Conservation (phyloP, 2,329 filamentous ascomycete genomes). For the Aureobasidium sp. region DNA sequence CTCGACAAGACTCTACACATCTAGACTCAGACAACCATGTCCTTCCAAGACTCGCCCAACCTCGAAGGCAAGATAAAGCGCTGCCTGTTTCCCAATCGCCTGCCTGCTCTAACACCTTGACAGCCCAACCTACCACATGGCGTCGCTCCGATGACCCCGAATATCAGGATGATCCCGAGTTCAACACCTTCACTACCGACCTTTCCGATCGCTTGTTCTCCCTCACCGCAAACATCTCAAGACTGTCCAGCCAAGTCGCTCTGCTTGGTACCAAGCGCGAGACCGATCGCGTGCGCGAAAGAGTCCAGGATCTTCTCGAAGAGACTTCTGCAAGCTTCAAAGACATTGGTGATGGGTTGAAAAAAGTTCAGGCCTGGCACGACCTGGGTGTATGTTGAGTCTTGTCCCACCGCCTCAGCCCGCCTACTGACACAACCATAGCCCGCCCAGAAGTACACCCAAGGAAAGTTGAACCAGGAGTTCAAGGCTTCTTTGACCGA, state of each 20-base stretch:
- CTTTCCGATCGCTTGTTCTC: slow-evolving; percentile 85
- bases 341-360: slow-evolving; percentile 85
- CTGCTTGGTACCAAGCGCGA: slow-evolving; percentile 85
- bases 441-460: slow-evolving; percentile 94
- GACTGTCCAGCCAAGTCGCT: slow-evolving; percentile 73
- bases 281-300: slow-evolving; percentile 80
- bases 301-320: slow-evolving; percentile 78
- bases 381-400: slow-evolving; percentile 56
- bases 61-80: slow-evolving; percentile 16
- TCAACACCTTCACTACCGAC: slow-evolving; percentile 70
- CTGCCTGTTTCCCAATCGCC: neutral
- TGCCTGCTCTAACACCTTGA: neutral
- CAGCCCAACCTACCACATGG: slow-evolving; percentile 56
- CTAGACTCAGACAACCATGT: slow-evolving; percentile 15
- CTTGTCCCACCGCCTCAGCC: neutral
- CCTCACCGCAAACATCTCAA: slow-evolving; percentile 78
- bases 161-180: slow-evolving; percentile 89
- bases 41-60: slow-evolving; percentile 17
- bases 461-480: slow-evolving; percentile 88
- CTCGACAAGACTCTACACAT: neutral
- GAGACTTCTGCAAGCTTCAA: slow-evolving; percentile 83
- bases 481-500: slow-evolving; percentile 83
- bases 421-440: slow-evolving; percentile 29
- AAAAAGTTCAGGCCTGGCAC: slow-evolving; percentile 71
- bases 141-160: slow-evolving; percentile 60